Conservation (phyloP, 2,329 filamentous ascomycete species). For the Capronia coronata region DNA sequence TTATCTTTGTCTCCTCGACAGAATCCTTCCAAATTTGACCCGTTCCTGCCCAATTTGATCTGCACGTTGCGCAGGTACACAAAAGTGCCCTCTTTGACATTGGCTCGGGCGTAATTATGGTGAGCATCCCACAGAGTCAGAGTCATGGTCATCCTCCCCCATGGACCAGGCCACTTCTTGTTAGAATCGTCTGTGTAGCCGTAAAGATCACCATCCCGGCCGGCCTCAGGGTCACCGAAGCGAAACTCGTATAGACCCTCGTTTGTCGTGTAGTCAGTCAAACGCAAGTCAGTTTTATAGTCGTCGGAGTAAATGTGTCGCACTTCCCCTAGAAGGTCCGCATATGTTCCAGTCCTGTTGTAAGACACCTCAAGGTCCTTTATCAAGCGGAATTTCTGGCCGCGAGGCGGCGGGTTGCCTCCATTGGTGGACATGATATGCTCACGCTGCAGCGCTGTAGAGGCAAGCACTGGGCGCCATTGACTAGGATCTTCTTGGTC, state of each 20-base stretch:
- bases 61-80: conserved; percentile 64
- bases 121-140: conserved; percentile 67
- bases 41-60: conserved; percentile 52
- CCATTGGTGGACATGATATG: conserved; percentile 16
- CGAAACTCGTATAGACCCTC: conserved; percentile 53
- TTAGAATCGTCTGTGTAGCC: conserved; percentile 45
- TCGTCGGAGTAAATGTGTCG: conserved; percentile 49
- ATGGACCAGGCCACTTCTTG: conserved; percentile 63
- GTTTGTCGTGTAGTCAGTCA: conserved; percentile 79
- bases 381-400: conserved; percentile 56
- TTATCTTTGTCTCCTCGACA: conserved; percentile 56
- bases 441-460: conserved; percentile 14
- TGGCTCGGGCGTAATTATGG: conserved; percentile 49
- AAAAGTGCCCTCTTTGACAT: conserved; percentile 56
- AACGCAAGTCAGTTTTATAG: conserved; percentile 57
- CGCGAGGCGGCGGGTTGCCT: conserved; percentile 4
- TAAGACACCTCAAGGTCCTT: conserved; percentile 49
- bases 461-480: conserved; percentile 8
- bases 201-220: conserved; percentile 49
- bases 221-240: conserved; percentile 31
- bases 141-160: conserved; percentile 63
- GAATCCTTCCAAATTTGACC: conserved; percentile 61
- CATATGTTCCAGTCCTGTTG: conserved; percentile 43
- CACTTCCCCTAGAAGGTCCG: conserved; percentile 66
- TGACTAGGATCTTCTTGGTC: conserved; percentile 15